These are phyloP conservation scores for Dictyostelium firmibasis DNA, from an alignment of 78 protist species.

Conservation along the genomic window DNA sequence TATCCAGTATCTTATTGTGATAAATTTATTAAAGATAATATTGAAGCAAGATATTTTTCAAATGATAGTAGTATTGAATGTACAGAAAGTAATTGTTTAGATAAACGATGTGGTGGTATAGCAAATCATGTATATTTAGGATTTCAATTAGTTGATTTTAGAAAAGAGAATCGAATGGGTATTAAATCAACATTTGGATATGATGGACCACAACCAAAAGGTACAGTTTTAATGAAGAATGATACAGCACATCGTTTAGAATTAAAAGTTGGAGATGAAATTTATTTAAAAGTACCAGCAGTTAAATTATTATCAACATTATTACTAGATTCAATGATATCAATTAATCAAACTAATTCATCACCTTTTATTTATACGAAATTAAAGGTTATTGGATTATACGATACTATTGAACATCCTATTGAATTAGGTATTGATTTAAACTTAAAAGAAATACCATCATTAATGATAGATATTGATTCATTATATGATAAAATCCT, in stretches of 20 bases:
- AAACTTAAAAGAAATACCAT: not conserved
- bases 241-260: not conserved
- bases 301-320: not conserved
- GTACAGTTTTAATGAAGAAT: not conserved
- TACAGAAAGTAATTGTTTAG: not conserved
- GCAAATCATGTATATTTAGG: not conserved
- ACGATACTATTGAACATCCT: not conserved
- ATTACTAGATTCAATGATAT: not conserved
- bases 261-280: not conserved
- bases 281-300: not conserved
- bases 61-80: not conserved
- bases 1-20: not conserved
- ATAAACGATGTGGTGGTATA: not conserved
- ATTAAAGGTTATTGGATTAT: not conserved
- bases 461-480: not conserved
- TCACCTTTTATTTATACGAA: not conserved
- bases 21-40: not conserved
- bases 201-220: slow-evolving; percentile 23
- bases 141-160: slow-evolving; percentile 27
- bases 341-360: not conserved
- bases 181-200: not conserved
- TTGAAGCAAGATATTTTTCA: not conserved
- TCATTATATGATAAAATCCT: not conserved
- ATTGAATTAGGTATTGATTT: not conserved
- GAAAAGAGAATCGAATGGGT: slow-evolving; percentile 41